These are phyloP conservation scores for Ogataea pini DNA, from an alignment of 805 yeast species.

Conservation along the genomic window DNA sequence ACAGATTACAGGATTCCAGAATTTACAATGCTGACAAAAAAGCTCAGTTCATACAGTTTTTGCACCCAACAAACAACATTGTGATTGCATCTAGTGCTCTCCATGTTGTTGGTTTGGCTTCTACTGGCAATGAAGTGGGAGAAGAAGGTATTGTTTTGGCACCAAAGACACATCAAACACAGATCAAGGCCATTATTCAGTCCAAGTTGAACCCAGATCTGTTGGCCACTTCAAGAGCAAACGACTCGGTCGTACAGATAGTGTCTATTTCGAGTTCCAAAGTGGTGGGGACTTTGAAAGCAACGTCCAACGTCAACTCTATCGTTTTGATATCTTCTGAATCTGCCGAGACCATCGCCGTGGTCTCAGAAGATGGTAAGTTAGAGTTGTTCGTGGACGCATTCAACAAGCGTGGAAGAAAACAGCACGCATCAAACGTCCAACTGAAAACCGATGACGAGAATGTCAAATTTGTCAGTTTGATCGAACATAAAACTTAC, in stretches of 20 bases:
- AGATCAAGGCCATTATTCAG: constrained; percentile 38
- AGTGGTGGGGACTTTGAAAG: constrained; percentile 35
- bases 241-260: constrained; percentile 36
- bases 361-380: constrained; percentile 23
- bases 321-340: constrained; percentile 34
- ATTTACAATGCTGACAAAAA: constrained; percentile 24
- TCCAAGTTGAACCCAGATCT: constrained; percentile 35
- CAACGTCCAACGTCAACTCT: constrained; percentile 35
- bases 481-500: constrained; percentile 10
- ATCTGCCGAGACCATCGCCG: constrained; percentile 36
- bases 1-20: constrained; percentile 22
- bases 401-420: constrained; percentile 22
- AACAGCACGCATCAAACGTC: constrained; percentile 19
- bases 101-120: constrained; percentile 32
- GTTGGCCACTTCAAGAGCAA: constrained; percentile 36
- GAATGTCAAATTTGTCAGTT: constrained; percentile 16
- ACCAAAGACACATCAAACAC: constrained; percentile 36
- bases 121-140: constrained; percentile 28
- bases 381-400: constrained; percentile 31
- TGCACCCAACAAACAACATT: constrained; percentile 13
- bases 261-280: constrained; percentile 34
- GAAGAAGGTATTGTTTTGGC: constrained; percentile 35
- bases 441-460: constrained; percentile 20
- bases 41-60: constrained; percentile 17
- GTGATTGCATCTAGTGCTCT: constrained; percentile 35